Conservation (phyloP, 805 yeast genomes). For the Yamadazyma endophytica region DNA sequence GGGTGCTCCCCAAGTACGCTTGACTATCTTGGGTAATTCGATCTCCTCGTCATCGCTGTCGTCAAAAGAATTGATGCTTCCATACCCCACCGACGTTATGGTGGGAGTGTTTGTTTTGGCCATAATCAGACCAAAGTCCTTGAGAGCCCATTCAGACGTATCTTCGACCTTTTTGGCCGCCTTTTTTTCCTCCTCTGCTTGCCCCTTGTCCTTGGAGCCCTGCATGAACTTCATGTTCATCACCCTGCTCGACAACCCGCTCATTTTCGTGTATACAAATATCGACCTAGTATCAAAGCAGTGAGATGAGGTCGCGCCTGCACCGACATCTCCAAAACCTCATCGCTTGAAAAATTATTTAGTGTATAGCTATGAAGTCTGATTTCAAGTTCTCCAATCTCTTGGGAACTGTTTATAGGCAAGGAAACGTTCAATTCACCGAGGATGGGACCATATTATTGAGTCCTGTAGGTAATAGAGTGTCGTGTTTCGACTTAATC, state of each 20-base stretch:
- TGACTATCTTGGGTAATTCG: conserved; percentile 1
- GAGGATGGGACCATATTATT: conserved; percentile 79
- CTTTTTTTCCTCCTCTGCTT: conserved; percentile 21
- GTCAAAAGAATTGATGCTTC: conserved; percentile 29
- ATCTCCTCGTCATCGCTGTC: conserved; percentile 13
- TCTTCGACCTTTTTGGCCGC: conserved; percentile 41
- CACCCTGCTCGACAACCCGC: conserved; percentile 57
- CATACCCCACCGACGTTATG: conserved; percentile 37
- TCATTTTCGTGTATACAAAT: conserved; percentile 13
- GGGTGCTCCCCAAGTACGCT: conserved; percentile 9
- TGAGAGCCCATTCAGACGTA: conserved; percentile 49
- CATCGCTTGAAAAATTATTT: conserved; percentile 9
- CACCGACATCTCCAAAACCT: too few species aligned
- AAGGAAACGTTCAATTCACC: conserved; percentile 85
- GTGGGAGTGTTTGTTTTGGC: conserved; percentile 16
- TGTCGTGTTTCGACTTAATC: conserved; percentile 80
- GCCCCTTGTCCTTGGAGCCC: conserved; percentile 29
- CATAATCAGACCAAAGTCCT: conserved; percentile 23
- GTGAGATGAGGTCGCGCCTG: conserved; percentile 1
- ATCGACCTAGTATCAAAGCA: conserved; percentile 6
- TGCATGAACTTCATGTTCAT: conserved; percentile 75
- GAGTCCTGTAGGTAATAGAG: conserved; percentile 93
- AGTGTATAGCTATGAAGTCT: conserved; percentile 81
- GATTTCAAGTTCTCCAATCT: conserved; percentile 84
- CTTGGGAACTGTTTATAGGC: conserved; percentile 89